phyloP scores from a whole-genome alignment of 768 basidiomycete genomes.

The Cystoderma amianthinum region DNA sequence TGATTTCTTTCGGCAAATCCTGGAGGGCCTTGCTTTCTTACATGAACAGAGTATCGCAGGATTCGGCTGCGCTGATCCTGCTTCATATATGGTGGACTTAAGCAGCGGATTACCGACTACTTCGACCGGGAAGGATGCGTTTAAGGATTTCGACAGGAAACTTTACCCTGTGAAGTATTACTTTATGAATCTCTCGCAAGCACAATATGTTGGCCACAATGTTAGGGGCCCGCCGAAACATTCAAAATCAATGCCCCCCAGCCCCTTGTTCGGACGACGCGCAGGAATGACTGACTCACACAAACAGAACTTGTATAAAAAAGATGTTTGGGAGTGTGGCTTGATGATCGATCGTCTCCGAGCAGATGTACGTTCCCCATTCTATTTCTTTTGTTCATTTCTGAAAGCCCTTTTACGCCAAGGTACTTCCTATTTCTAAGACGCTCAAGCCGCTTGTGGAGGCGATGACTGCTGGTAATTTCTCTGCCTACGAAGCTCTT shows the following conservation, averaged over 20 bases:
- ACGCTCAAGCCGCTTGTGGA: constrained; percentile 38
- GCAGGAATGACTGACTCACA: too few species aligned
- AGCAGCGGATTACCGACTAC: constrained; percentile 21
- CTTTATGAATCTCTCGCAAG: constrained; percentile 19
- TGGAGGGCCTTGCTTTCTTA: constrained; percentile 44
- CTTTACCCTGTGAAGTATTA: constrained; percentile 32
- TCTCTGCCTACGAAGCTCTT: constrained; percentile 41
- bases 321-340: constrained; percentile 34
- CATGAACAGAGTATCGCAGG: constrained; percentile 37
- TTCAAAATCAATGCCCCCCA: constrained; percentile 9
- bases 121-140: not conserved
- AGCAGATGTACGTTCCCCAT: constrained; percentile 18
- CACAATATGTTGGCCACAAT: constrained; percentile 11
- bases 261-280: too few species aligned
- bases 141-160: constrained; percentile 22
- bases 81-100: constrained; percentile 36
- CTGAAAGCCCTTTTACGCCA: not conserved
- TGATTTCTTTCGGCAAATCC: constrained; percentile 42
- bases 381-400: not conserved
- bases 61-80: constrained; percentile 24
- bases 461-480: constrained; percentile 40
- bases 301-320: constrained; percentile 7
- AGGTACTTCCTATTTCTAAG: constrained; percentile 32
- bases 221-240: constrained; percentile 7
- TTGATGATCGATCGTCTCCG: constrained; percentile 27